Percentiles rank a stretch among this genome's conserved stretches.
Evolutionary conservation across 1,284 basidiomycete species (phyloP).

Genomic region (Inonotus hispidus): DNA sequence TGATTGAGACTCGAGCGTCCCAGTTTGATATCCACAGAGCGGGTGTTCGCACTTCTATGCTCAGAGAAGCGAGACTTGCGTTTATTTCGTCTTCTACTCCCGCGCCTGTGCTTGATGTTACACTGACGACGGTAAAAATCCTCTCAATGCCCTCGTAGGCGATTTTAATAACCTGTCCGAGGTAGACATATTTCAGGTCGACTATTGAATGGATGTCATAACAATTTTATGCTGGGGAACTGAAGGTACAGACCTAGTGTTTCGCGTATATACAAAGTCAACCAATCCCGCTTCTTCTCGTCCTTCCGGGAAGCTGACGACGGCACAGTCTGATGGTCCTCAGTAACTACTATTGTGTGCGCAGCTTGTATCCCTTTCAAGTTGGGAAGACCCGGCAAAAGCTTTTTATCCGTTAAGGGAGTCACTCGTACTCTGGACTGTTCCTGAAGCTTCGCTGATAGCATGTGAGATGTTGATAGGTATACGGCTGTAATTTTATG

Average conservation of each 20-base stretch:
- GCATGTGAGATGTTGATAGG: conserved; percentile 48
- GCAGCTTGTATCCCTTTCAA: conserved; percentile 46
- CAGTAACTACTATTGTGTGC: conserved; percentile 44
- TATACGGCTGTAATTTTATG: conserved; percentile 40
- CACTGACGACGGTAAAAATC: conserved; percentile 47
- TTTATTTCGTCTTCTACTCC: conserved; percentile 33
- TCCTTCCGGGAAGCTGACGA: conserved; percentile 15
- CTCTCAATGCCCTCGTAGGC: conserved; percentile 47
- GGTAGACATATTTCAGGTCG: conserved; percentile 14
- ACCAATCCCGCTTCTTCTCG: conserved; percentile 12
- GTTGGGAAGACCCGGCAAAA: conserved; percentile 41
- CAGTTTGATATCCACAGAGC: conserved; percentile 55
- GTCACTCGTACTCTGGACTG: conserved; percentile 43
- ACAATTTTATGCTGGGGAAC: neutral
- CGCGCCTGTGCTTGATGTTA: conserved; percentile 35
- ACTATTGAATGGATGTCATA: conserved; percentile 3
- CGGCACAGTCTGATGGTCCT: conserved; percentile 28
- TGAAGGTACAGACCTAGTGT: conserved; percentile 5
- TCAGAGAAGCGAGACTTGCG: conserved; percentile 37
- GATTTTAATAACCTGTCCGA: conserved; percentile 9
- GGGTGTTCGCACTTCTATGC: conserved; percentile 30
- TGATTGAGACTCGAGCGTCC: conserved; percentile 52
- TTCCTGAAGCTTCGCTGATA: conserved; percentile 51
- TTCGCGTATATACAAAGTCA: conserved; percentile 14
- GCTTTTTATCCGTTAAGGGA: conserved; percentile 41